Conservation (phyloP, 1,284 basidiomycete species). For the Termitomyces sp. region DNA sequence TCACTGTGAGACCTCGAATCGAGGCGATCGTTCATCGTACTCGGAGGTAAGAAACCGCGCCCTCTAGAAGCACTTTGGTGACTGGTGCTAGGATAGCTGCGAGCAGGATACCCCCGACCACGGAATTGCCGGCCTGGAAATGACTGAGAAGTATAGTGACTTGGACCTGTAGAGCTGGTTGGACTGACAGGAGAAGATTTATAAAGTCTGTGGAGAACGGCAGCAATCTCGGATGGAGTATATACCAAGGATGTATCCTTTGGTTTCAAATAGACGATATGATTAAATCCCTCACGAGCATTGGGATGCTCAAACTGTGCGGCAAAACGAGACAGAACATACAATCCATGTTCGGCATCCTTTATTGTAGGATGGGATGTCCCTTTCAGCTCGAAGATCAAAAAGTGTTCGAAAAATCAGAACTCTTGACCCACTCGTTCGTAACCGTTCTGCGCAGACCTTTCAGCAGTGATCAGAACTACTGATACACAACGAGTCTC, state of each 20-base stretch:
- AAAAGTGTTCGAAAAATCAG: slow-evolving; percentile 8
- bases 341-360: slow-evolving; percentile 46
- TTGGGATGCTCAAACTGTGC: slow-evolving; percentile 50
- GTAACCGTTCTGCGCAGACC: slow-evolving; percentile 50
- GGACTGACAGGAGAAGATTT: slow-evolving; percentile 31
- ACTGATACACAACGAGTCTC: neutral
- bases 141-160: slow-evolving; percentile 13
- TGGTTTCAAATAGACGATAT: slow-evolving; percentile 48
- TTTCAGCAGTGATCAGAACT: slow-evolving; percentile 24
- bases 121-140: slow-evolving; percentile 19
- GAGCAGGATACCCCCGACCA: slow-evolving; percentile 21
- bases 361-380: slow-evolving; percentile 67
- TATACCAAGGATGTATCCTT: slow-evolving; percentile 45
- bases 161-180: slow-evolving; percentile 6
- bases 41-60: slow-evolving; percentile 17
- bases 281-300: slow-evolving; percentile 54
- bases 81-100: slow-evolving; percentile 17
- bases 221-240: slow-evolving; percentile 43
- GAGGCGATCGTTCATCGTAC: slow-evolving; percentile 2
- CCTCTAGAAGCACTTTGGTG: slow-evolving; percentile 18
- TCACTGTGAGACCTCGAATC: slow-evolving; percentile 6
- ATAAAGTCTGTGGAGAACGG: slow-evolving; percentile 45
- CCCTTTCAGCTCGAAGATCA: slow-evolving; percentile 36
- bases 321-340: slow-evolving; percentile 55
- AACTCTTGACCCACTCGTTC: slow-evolving; percentile 35